Evolutionary conservation across 352 stramenopile species (phyloP), one percentile per base, ranked within the genome.

Genomic region (Globisporangium splendens): DNA sequence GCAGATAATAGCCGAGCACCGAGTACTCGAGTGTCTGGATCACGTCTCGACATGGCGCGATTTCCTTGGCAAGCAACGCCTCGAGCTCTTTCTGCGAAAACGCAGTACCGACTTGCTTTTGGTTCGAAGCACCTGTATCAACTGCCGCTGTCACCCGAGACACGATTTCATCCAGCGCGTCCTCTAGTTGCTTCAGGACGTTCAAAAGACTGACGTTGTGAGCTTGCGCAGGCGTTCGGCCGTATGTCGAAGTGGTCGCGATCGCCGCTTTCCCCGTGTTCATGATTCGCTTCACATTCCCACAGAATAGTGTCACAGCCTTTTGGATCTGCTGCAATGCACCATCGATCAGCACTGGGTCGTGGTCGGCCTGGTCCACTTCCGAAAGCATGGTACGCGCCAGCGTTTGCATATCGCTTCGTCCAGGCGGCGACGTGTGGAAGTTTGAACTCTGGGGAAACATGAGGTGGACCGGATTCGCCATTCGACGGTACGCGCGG

Each of bases 381-480:
- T 93, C 82, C 0, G 70, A 66, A 28, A 83, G 77, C 38, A 95
- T 85, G 17, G 83, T 88, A 24, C 81, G 80, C 17, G 82, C 79
- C 3, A 95, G 66, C 11, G 83, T 91, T 59, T 89, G 80, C 77
- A 94, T 93, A 28, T 95, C 86, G 42, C 77, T 92, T 13, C 84
- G 77, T 22, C 82, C 86, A 12, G 86, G 86, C 8, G 84, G 82
- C 22, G 84, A 92, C 46, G 83, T 72, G 63, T 95, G 86, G 63
- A 92, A 95, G 59, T 84, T 88, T 18, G 79, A 68, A 63, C 79
- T 92, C 38, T 93, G 79, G 10, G 86, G 86, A 54, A 95, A 95
- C 86, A 95, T 95, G 62, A 95, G 81, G 61, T 92, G 70, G 42
- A 95, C 90, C 43, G 84, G 86, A 28, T 83, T 86, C 3, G 75